Base-by-base conservation (phyloP, 176 grass and related monocot genomes). In the Avena sativa region DNA sequence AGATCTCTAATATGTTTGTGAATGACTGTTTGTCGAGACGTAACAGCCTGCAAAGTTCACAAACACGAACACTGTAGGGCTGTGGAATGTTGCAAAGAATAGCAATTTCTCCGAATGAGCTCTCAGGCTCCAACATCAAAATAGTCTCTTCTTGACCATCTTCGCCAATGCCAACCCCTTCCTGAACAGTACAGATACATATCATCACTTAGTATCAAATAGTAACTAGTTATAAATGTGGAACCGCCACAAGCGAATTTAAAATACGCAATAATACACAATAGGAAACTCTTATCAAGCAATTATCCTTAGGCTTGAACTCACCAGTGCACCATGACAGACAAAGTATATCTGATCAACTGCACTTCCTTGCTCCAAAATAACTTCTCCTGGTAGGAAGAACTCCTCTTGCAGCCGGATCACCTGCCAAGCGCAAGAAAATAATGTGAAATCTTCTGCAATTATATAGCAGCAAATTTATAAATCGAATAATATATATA, bases 311-410 rank as follows among this genome's bases (percentile, higher is more conserved):
- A 61, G n/a, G 8, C 25, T 64, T 76, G 6, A 88, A 78, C 92
- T 76, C 87, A 99, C 97, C 89, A 99, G 83, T 6, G 26, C 8
- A 70, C 97, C 97, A 59, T 94, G 91, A 58, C 97, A 99, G 15
- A 99, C 94, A 47, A 99, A 99, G 85, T 99, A 99, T 25, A 99
- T 55, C 74, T 99, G 97, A 73, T 97, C 94, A 62, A 99, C 94
- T 26, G 94, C 91, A 67, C 87, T 92, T 36, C 97, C 97, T 80
- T 93, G 97, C 83, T 99, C 97, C 86, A 99, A 87, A 61, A 99
- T 91, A 38, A 99, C 87, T 88, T 99, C 97, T 78, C 91, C 94
- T 17, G 97, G 97, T 50, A 99, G 79, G 81, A 96, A 99, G 68
- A 97, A 96, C 82, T 99, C 97, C 88, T 99, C 97, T 72, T 99